Conservation (phyloP, 2,329 filamentous ascomycete species). For the Beauveria sp. region DNA sequence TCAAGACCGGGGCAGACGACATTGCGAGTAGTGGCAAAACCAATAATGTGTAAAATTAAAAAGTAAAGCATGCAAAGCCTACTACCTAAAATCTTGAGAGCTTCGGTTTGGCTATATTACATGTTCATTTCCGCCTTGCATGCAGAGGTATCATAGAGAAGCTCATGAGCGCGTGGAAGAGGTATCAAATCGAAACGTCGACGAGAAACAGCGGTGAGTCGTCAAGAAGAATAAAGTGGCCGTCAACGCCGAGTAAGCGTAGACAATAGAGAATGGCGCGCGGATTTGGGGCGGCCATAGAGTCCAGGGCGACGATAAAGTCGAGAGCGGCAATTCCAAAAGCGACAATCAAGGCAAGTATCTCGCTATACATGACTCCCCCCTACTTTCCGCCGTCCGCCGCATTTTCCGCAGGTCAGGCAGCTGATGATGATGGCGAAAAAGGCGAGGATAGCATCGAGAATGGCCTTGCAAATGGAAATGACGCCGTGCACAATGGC, state of each 20-base stretch:
- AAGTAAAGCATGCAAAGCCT: not conserved
- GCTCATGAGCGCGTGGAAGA: not conserved
- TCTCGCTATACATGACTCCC: slow-evolving; percentile 7
- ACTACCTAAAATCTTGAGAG: not conserved
- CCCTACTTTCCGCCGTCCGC: slow-evolving; percentile 24
- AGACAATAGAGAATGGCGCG: not conserved
- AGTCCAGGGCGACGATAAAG: not conserved
- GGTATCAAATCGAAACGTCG: not conserved
- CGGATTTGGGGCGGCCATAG: too few relatives aligned
- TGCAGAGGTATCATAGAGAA: not conserved
- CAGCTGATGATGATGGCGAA: slow-evolving; percentile 60
- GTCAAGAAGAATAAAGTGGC: not conserved
- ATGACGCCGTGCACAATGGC: slow-evolving; percentile 61
- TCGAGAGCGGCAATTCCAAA: not conserved
- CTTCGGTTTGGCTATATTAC: not conserved
- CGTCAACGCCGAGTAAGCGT: not conserved
- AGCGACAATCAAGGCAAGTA: not conserved
- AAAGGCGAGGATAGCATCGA: slow-evolving; percentile 58
- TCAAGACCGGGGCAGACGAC: too few relatives aligned
- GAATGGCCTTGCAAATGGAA: slow-evolving; percentile 55
- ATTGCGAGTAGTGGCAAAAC: not conserved
- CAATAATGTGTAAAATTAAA: not conserved
- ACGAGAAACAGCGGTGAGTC: not conserved
- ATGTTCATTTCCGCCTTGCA: slow-evolving; percentile 1
- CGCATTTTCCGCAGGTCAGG: slow-evolving; percentile 43